Evolutionary conservation across 2,329 filamentous ascomycete species (phyloP).

Genomic region (Uncinocarpus reesii): DNA sequence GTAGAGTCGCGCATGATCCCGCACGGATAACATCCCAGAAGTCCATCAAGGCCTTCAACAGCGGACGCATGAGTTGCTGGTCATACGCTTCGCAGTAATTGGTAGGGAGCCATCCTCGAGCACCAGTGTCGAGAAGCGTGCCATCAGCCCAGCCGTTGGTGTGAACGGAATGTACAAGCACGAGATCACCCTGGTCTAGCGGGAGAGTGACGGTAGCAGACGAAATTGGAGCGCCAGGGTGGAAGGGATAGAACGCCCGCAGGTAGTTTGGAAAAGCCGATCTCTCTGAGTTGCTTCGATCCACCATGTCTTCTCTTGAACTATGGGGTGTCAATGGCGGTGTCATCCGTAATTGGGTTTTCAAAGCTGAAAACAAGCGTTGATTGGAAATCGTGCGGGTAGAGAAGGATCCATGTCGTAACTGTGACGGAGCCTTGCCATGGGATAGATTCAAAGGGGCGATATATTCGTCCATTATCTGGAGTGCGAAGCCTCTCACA

Average conservation of each 20-base stretch:
- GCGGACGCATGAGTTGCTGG: constrained; percentile 70
- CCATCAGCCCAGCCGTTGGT: constrained; percentile 98
- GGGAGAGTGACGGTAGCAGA: constrained; percentile 81
- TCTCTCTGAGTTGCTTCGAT: constrained; percentile 38
- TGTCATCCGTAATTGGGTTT: constrained; percentile 51
- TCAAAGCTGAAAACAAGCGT: constrained; percentile 14
- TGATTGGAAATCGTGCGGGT: constrained; percentile 10
- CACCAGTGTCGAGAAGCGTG: constrained; percentile 73
- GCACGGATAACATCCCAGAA: constrained; percentile 86
- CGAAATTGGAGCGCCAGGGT: constrained; percentile 64
- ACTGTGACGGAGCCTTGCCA: constrained; percentile 6
- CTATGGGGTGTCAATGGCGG: constrained; percentile 65
- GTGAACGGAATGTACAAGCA: constrained; percentile 91
- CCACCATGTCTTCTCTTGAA: constrained; percentile 46
- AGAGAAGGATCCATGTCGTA: constrained; percentile 9
- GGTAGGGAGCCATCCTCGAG: constrained; percentile 88
- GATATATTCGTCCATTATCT: constrained; percentile 17
- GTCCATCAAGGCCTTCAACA: constrained; percentile 76
- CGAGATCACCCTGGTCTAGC: constrained; percentile 79
- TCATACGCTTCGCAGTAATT: constrained; percentile 98
- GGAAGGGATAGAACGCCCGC: constrained; percentile 86
- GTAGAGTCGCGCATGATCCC: constrained; percentile 61
- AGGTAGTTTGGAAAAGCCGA: constrained; percentile 87
- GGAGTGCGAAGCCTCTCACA: not conserved
- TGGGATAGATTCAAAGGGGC: constrained; percentile 17